phyloP scores from a whole-genome alignment of 345 rosid species.

The Acer campestre region DNA sequence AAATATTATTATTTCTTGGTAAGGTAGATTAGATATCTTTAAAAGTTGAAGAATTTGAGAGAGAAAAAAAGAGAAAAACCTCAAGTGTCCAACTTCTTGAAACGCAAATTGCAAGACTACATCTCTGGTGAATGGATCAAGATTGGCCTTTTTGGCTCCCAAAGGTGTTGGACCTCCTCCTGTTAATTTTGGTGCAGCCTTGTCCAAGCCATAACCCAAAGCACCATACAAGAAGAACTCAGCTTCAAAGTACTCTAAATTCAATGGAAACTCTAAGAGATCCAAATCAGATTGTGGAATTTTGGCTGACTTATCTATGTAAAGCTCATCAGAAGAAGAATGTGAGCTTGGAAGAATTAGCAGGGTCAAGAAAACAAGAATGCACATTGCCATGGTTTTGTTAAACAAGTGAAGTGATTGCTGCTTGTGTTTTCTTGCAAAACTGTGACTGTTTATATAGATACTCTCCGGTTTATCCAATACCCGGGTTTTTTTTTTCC shows the following conservation, averaged over 20 bases:
- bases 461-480: not conserved
- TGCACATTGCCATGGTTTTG: conserved; percentile 15
- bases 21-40: not conserved
- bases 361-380: conserved; percentile 24
- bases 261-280: conserved; percentile 78
- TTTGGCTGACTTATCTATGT: not conserved
- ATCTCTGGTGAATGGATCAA: conserved; percentile 56
- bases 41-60: not conserved
- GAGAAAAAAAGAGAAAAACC: conserved; percentile 28
- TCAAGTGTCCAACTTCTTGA: conserved; percentile 93
- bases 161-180: conserved; percentile 72
- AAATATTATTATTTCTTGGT: too few species aligned
- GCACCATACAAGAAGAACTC: conserved; percentile 84
- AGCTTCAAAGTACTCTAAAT: conserved; percentile 88
- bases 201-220: conserved; percentile 76
- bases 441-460: not conserved
- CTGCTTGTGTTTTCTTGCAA: not conserved
- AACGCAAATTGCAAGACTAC: conserved; percentile 73
- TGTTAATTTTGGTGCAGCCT: conserved; percentile 59
- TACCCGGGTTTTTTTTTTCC: too few species aligned
- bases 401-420: not conserved
- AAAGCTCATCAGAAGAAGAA: conserved; percentile 21
- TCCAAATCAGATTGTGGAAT: conserved; percentile 42
- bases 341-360: conserved; percentile 25
- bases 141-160: conserved; percentile 64